Conservation (phyloP, 352 stramenopile species). For the Pythium periplocum region DNA sequence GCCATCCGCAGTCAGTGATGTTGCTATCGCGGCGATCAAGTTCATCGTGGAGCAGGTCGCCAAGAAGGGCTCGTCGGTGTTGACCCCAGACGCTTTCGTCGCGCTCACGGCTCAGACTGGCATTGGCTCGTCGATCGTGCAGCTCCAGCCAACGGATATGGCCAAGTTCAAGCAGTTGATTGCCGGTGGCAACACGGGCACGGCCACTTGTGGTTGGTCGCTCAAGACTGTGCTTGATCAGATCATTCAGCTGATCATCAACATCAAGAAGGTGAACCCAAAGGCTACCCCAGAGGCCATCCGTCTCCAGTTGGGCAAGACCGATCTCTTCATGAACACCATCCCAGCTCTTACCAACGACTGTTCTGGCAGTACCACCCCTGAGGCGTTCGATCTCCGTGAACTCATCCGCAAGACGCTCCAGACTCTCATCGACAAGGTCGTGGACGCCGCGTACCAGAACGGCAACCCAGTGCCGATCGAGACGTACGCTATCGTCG, state of each 20-base stretch:
- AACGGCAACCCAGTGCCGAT: constrained; percentile 23
- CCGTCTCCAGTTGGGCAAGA: not conserved
- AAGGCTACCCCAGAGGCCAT: not conserved
- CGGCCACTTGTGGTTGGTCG: constrained; percentile 11
- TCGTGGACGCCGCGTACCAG: constrained; percentile 26
- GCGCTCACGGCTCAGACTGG: constrained; percentile 7
- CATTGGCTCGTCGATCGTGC: not conserved
- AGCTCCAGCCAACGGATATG: constrained; percentile 2
- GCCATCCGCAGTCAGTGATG: constrained; percentile 18
- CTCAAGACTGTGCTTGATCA: constrained; percentile 14
- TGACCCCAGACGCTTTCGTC: constrained; percentile 9
- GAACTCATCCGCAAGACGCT: constrained; percentile 23
- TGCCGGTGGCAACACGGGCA: not conserved
- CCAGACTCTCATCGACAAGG: constrained; percentile 27
- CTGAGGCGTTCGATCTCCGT: constrained; percentile 17
- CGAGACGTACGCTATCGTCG: constrained; percentile 2
- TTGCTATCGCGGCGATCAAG: constrained; percentile 28
- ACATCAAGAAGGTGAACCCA: constrained; percentile 13
- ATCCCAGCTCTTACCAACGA: not conserved
- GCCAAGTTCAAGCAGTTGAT: constrained; percentile 15
- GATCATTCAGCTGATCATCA: constrained; percentile 8
- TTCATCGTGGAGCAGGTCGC: constrained; percentile 14
- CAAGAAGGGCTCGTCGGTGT: constrained; percentile 7
- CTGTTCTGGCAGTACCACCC: constrained; percentile 19
- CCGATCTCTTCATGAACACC: not conserved